A percentile compares a stretch with the other conserved stretches of the same genome.
These are phyloP conservation scores for Melaleuca quinquenervia DNA, from an alignment of 345 rosid genomes.

Conservation along the genomic window DNA sequence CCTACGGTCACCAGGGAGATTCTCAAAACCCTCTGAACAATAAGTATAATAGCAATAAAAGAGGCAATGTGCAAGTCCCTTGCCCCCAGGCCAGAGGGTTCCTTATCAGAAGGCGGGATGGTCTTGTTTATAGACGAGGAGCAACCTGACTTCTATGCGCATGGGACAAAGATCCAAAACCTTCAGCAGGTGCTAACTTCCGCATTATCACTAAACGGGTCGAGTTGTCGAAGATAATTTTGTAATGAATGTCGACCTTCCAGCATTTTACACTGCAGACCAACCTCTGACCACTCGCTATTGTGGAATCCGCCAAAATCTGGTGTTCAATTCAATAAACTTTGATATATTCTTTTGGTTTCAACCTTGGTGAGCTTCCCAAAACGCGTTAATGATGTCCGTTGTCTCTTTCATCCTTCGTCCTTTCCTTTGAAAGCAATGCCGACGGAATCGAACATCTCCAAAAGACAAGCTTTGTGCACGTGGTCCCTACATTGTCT, in stretches of 20 bases:
- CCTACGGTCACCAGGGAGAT: not conserved
- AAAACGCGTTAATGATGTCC: not conserved
- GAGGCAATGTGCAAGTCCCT: too few relatives aligned
- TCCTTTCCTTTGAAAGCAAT: not conserved
- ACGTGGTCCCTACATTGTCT: not conserved
- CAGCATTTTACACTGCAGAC: not conserved
- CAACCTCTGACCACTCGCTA: not conserved
- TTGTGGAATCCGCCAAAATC: not conserved
- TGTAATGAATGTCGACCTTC: not conserved
- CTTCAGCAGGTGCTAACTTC: not conserved
- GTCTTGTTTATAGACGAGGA: not conserved
- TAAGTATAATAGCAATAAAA: too few relatives aligned
- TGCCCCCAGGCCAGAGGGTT: too few relatives aligned
- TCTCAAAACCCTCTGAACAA: not conserved
- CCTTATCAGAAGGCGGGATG: not conserved
- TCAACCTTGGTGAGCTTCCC: not conserved
- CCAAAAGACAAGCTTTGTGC: not conserved
- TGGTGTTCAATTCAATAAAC: not conserved
- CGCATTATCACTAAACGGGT: not conserved
- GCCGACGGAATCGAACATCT: not conserved
- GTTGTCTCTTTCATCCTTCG: not conserved
- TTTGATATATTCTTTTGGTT: not conserved
- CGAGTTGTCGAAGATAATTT: not conserved
- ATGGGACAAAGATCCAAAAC: not conserved
- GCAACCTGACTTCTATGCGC: not conserved